Base-by-base conservation (phyloP, 2,329 filamentous ascomycete species). In the Epichloe scottii region DNA sequence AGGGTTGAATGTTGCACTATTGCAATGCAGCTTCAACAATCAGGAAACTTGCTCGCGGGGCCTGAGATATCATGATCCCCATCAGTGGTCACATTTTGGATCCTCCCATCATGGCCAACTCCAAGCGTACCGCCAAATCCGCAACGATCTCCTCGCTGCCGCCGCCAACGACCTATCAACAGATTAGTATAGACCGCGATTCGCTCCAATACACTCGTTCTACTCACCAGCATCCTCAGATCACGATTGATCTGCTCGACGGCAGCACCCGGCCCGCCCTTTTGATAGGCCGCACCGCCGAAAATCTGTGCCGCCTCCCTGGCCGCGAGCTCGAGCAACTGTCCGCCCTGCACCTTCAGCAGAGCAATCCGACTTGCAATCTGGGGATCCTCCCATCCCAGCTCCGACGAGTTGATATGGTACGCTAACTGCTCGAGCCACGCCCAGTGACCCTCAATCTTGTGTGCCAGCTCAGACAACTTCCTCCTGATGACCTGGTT, bases 341-440 rank as follows among this genome's bases (percentile, higher is more conserved):
- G 66, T 0, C 73, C 74, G 0, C 72, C 73, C 42, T 73, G 70
- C 0, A 78, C 70, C 56, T 78, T 78, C 33, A 62, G 54, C 38
- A 68, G 56, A 0, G 66, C 66, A 10, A 67, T 60, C 10, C 60
- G 55, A 8, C 59, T 57, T 0, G 62, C 65, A 37, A 67, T 51
- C 15, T 64, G 66, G 54, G 65, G 61, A 61, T 51, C 70, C 58
- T 55, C 54, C 53, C 57, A 57, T 17, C 59, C 60, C 0, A 55
- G 50, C 3, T 57, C 38, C 51, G 58, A 52, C 23, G 52, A 12
- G 35, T 75, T 68, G 42, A 77, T 67, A 44, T 78, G 75, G 59
- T 75, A 78, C 5, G 76, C 77, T 3, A 83, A 65, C 59, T 82
- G 78, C 57, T 84, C 80, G 52, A 83, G 62, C 66, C 79, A 82